These are phyloP conservation scores for Rhizopus stolonifer DNA, from an alignment of 371 early-diverging fungal genomes.

Conservation along the genomic window DNA sequence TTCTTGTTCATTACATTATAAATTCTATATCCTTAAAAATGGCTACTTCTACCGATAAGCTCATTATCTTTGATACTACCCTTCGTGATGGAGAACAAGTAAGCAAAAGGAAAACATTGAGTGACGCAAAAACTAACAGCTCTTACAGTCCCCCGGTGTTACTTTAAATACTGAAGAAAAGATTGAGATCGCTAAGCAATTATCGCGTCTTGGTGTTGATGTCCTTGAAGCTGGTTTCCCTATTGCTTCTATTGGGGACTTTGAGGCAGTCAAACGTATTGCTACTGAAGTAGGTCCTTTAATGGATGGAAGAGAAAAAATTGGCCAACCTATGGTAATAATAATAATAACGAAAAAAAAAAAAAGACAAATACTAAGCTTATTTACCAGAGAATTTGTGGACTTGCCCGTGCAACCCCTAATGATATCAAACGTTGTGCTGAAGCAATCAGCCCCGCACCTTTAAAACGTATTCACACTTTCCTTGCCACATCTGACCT, in stretches of 20 bases:
- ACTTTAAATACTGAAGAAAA: slow-evolving; percentile 91
- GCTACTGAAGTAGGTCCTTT: slow-evolving; percentile 88
- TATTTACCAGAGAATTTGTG: slow-evolving; percentile 74
- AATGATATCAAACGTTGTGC: slow-evolving; percentile 87
- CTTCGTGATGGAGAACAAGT: slow-evolving; percentile 96
- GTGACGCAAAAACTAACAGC: background rate
- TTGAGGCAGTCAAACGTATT: slow-evolving; percentile 92
- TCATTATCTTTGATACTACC: slow-evolving; percentile 92
- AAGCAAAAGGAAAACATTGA: slow-evolving; percentile 6
- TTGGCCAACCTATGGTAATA: slow-evolving; percentile 82
- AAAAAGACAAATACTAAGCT: background rate
- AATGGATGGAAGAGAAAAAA: slow-evolving; percentile 76
- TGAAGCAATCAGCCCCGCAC: slow-evolving; percentile 86
- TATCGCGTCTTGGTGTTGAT: slow-evolving; percentile 91
- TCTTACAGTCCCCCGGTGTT: slow-evolving; percentile 87
- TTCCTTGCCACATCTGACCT: slow-evolving; percentile 96
- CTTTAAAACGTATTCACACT: slow-evolving; percentile 86
- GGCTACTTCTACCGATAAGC: slow-evolving; percentile 53
- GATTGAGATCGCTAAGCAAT: slow-evolving; percentile 88
- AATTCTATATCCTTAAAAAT: background rate
- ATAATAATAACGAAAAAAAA: background rate
- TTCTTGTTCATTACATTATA: background rate
- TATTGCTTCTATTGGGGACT: slow-evolving; percentile 90
- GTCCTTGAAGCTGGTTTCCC: slow-evolving; percentile 96
- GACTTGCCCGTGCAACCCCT: slow-evolving; percentile 85